A percentile compares a stretch with the other conserved stretches of the same genome.
These are phyloP conservation scores for Jamesozyma lodderae DNA, from an alignment of 805 yeast species.

Conservation along the genomic window DNA sequence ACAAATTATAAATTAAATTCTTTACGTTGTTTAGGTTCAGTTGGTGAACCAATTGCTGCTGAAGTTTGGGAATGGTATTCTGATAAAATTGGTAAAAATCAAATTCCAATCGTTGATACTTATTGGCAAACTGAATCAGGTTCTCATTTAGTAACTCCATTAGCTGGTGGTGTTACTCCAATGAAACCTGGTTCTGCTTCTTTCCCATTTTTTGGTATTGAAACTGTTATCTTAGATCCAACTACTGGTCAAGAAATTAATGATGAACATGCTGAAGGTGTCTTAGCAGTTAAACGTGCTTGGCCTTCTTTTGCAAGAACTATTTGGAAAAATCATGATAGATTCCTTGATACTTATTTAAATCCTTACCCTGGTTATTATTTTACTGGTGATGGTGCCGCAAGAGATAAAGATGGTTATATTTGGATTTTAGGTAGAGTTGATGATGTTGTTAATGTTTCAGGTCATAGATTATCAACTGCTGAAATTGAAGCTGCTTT, in stretches of 20 bases:
- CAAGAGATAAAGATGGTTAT: slow-evolving; percentile 74
- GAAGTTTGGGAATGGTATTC: slow-evolving; percentile 86
- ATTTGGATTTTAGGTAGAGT: slow-evolving; percentile 83
- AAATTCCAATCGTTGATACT: slow-evolving; percentile 70
- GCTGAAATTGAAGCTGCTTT: slow-evolving; percentile 83
- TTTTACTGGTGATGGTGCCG: slow-evolving; percentile 88
- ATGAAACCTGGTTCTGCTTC: slow-evolving; percentile 83
- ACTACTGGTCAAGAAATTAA: slow-evolving; percentile 58
- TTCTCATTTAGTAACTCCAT: slow-evolving; percentile 66
- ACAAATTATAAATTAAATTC: slow-evolving; percentile 54
- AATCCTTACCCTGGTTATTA: slow-evolving; percentile 75
- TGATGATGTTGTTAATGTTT: slow-evolving; percentile 81
- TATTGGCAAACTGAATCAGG: slow-evolving; percentile 90
- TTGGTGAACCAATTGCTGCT: slow-evolving; percentile 80
- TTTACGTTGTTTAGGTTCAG: slow-evolving; percentile 67
- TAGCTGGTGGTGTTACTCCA: slow-evolving; percentile 69
- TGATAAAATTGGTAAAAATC: slow-evolving; percentile 58
- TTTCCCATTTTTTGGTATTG: slow-evolving; percentile 76
- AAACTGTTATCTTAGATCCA: slow-evolving; percentile 66
- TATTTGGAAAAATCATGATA: slow-evolving; percentile 66
- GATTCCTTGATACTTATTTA: slow-evolving; percentile 73
- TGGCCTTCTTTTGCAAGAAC: slow-evolving; percentile 88
- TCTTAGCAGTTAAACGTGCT: slow-evolving; percentile 56
- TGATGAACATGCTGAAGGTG: slow-evolving; percentile 74
- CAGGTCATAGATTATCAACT: slow-evolving; percentile 82